Base-by-base conservation (phyloP, 2,329 filamentous ascomycete genomes). In the Penicillium capsulatum region DNA sequence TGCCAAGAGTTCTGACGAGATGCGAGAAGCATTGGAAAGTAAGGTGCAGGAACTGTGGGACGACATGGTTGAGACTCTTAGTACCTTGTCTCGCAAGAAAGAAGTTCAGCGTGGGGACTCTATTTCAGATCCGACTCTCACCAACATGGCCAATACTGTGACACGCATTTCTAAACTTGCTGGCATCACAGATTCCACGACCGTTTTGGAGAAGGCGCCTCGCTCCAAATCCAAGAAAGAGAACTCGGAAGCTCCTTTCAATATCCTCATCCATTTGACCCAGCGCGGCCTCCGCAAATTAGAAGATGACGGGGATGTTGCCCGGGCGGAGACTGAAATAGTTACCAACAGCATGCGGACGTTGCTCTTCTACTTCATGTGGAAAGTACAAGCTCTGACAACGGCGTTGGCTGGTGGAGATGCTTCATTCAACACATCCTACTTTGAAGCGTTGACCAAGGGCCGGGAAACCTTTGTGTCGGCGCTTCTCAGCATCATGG, bases 281-380 rank as follows among this genome's bases (percentile, higher is more conserved):
- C 75, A 82, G 49, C 84, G 90, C 32, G 91, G 87, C 34, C 75
- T 82, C 35, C 80, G 83, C 31, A 75, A 63, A 36, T 48, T 58
- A 20, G 80, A 83, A 38, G 70, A 81, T 3, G 80, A 88, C 38
- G 78, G 83, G 30, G 83, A 84, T 10, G 74, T 83, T 17, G 84
- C 89, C 47, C 81, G 81, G 30, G 71, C 86, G 9, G 91, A 97
- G 63, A 86, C 92, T 51, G 81, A 86, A 48, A 73, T 92, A 30
- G 81, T 88, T 5, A 74, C 79, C 2, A 84, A 83, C 53, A 83
- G 88, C 19, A 84, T 94, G 55, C 84, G 85, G 50, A 76, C 82
- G 2, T 75, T 84, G 35, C 75, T 89, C 32, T 88, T 94, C 66
- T 97, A 96, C 68, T 94, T 96, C 60, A 87, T 94, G 80, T 98